Conservation (phyloP, 495 filamentous ascomycete genomes). For the Xylaria longipes region DNA sequence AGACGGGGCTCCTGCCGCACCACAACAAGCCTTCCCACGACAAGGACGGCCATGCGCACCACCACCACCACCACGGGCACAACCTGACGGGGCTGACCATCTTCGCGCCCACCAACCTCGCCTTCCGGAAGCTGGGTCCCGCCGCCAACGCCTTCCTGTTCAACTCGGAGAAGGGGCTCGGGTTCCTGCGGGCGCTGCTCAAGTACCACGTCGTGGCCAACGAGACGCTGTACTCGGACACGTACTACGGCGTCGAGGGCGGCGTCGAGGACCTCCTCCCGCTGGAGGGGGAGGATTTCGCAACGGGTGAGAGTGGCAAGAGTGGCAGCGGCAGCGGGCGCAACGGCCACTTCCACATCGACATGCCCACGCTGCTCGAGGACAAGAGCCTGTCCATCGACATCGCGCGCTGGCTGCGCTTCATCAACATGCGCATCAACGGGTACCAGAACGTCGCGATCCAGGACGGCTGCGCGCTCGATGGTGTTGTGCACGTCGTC, state of each 20-base stretch:
- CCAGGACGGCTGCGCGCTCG: constrained; percentile 69
- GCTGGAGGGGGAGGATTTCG: neutral
- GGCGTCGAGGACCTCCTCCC: constrained; percentile 19
- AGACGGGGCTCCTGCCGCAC: constrained; percentile 65
- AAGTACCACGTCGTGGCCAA: constrained; percentile 79
- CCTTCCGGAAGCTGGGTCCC: constrained; percentile 73
- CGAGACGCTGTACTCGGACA: constrained; percentile 83
- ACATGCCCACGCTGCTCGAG: constrained; percentile 70
- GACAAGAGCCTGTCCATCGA: constrained; percentile 68
- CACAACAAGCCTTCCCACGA: constrained; percentile 30
- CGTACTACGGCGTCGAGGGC: constrained; percentile 59
- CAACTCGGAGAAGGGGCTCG: constrained; percentile 64
- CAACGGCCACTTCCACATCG: constrained; percentile 57
- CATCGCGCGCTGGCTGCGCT: constrained; percentile 65
- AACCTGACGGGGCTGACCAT: constrained; percentile 61
- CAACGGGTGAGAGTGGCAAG: constrained; percentile 18
- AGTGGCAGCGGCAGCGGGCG: neutral
- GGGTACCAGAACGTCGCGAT: constrained; percentile 64
- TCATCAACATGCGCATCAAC: constrained; percentile 73
- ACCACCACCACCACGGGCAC: constrained; percentile 17
- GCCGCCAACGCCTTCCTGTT: constrained; percentile 80
- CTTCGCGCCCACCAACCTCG: constrained; percentile 78
- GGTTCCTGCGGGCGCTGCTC: constrained; percentile 75
- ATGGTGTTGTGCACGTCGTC: constrained; percentile 81
- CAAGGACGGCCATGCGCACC: constrained; percentile 24